Evolutionary conservation across 2,329 filamentous ascomycete genomes (phyloP), one percentile per base, ranked within the genome.

Genomic region (Ophiosphaerella herpotricha): DNA sequence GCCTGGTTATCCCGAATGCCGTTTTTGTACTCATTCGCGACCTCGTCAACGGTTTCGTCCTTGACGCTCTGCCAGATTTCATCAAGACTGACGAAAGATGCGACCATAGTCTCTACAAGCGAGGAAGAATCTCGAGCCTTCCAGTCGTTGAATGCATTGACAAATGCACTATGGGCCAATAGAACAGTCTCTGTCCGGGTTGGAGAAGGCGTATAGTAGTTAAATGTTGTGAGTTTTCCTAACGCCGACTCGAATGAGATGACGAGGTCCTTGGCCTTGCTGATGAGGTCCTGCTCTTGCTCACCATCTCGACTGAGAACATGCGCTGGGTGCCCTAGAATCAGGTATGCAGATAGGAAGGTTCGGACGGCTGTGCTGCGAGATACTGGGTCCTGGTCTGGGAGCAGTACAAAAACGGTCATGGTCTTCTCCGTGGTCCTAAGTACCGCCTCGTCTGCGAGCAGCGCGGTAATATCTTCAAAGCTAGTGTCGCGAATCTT

Each of bases 31-130:
- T 91, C 84, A 14, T 84, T 84, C 1, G 88, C 84, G 2, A 91
- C 89, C 13, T 85, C 84, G 34, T 87, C 85, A 40, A 89, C 85
- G 0, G 85, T 89, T 44, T 86, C 86, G 61, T 91, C 86, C 70
- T 91, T 91, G 68, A 94, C 88, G 2, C 87, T 89, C 67, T 91
- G 88, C 80, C 89, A 89, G 40, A 93, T 93, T 32, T 87, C 87
- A 64, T 94, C 90, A 2, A 94, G 81, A 67, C 91, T 89, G 14
- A 92, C 88, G 70, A 93, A 92, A 57, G 91, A 89, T 64, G 90
- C 82, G n/a, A 93, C 80, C 89, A 94, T 92, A 47, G 90, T 87
- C 62, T 92, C 88, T 44, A 93, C 85, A 4, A 94, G 77, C 0
- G 89, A 86, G 46, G 86, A 86, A 0, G 88, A 90, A 67, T 93